Evolutionary conservation across 257 asterid genomes (phyloP), one percentile per base, ranked within the genome.

Genomic region (Apocynum venetum): DNA sequence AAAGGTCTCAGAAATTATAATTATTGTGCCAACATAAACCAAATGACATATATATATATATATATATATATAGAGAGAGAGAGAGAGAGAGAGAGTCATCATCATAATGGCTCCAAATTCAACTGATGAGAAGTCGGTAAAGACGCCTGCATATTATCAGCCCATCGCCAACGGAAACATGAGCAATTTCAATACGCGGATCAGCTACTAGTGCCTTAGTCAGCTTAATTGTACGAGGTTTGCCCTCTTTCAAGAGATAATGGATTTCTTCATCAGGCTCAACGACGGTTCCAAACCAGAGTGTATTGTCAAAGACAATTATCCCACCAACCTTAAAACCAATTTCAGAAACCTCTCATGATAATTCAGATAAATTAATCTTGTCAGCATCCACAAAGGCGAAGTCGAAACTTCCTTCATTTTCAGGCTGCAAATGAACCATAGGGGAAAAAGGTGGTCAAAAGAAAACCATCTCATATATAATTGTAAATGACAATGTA

Each of bases 121-220:
- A 25, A 25, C 31, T 25, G 31, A 25, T 25, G 31, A 25, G 31
- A 25, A 25, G 31, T 25, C 31, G 31, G 31, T 38, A 86, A 14
- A 81, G 77, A 61, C 81, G 86, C 31, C 87, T 72, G 47, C 89
- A 87, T 1, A 88, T 19, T 6, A 89, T 86, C 48, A 89, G 80
- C 59, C 88, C 94, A 76, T 89, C 94, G 20, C 94, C 94, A 0
- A 88, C 40, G 55, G 92, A 82, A 52, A 83, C 46, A 72, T 76
- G 90, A 68, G 90, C 85, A 59, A 89, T 83, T 12, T 88, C 85
- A 8, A 86, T 74, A 1, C 89, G 85, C 41, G 69, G 20, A 73
- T 89, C 92, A 53, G 73, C 76, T 6, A 84, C 86, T 15, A 89
- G 20, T 69, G 66, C 78, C 49, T 80, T 76, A 67, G 87, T 89